phyloP scores from a whole-genome alignment of 495 filamentous ascomycete genomes.

The Chaetomidium leptoderma region DNA sequence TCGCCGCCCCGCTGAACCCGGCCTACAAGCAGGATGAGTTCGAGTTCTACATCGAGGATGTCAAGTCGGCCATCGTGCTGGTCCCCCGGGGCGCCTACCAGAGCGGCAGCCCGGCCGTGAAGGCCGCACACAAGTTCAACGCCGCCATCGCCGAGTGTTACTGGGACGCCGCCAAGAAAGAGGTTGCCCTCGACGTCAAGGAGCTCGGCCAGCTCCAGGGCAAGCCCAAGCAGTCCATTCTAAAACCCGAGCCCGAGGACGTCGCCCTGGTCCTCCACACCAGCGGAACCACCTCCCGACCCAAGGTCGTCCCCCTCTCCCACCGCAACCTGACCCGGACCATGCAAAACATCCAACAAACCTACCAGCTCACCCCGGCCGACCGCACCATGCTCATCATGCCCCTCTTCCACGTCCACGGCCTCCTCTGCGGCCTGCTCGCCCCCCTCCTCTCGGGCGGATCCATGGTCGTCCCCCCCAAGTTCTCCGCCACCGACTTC shows the following conservation, averaged over 20 bases:
- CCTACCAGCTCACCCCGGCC: conserved; percentile 60
- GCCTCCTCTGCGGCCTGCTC: conserved; percentile 72
- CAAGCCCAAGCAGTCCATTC: conserved; percentile 43
- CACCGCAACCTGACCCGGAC: conserved; percentile 70
- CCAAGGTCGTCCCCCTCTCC: conserved; percentile 77
- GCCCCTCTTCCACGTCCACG: conserved; percentile 88
- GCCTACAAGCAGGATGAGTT: conserved; percentile 84
- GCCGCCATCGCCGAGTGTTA: conserved; percentile 78
- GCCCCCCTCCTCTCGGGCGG: conserved; percentile 68
- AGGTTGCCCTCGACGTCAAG: conserved; percentile 72
- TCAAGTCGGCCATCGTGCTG: conserved; percentile 68
- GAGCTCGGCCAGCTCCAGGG: conserved; percentile 63
- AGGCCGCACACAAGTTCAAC: conserved; percentile 67
- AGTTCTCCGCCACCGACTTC: conserved; percentile 80
- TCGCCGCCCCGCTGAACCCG: conserved; percentile 77
- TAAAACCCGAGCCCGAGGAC: conserved; percentile 58
- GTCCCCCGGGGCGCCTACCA: conserved; percentile 65
- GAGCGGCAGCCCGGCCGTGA: conserved; percentile 60
- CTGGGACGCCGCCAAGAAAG: conserved; percentile 55
- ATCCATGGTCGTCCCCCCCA: conserved; percentile 65
- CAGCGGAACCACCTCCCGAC: conserved; percentile 75
- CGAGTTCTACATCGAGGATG: conserved; percentile 83
- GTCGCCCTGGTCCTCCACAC: conserved; percentile 67
- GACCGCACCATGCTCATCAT: conserved; percentile 85
- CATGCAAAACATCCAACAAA: conserved; percentile 63